These are phyloP conservation scores for Penicillium sp. DNA, from an alignment of 2,329 filamentous ascomycete species.

Conservation along the genomic window DNA sequence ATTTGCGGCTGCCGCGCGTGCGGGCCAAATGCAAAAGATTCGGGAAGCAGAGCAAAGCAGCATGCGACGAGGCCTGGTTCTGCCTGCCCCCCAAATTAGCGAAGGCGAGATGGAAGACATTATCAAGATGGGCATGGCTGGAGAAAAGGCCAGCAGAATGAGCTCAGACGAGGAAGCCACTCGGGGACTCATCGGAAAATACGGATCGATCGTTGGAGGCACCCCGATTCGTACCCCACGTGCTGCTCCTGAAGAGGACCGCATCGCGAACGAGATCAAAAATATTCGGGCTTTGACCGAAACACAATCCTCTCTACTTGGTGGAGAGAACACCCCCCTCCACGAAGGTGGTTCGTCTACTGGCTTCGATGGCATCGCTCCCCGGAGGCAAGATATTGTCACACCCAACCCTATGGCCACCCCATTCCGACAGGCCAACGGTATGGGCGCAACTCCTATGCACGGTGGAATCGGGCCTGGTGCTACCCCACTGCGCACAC, in stretches of 20 bases:
- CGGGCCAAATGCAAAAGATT: conserved; percentile 90
- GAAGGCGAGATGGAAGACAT: conserved; percentile 95
- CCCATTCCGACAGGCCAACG: conserved; percentile 69
- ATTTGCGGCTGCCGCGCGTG: conserved; percentile 84
- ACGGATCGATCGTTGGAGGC: conserved; percentile 74
- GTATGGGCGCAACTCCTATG: conserved; percentile 66
- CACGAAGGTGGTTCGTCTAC: conserved; percentile 80
- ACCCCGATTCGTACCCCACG: conserved; percentile 91
- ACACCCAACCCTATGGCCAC: conserved; percentile 96
- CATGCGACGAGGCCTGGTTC: conserved; percentile 78
- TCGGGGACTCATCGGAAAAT: conserved; percentile 82
- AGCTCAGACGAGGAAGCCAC: conserved; percentile 82
- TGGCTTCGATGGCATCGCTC: conserved; percentile 82
- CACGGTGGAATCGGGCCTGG: conserved; percentile 63
- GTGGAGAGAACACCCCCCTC: conserved; percentile 89
- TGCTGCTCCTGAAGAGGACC: conserved; percentile 89
- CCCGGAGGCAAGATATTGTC: conserved; percentile 76
- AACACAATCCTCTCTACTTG: conserved; percentile 88
- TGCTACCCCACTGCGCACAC: conserved; percentile 83
- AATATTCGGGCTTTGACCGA: conserved; percentile 92
- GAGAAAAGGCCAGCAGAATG: conserved; percentile 76
- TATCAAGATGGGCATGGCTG: conserved; percentile 96
- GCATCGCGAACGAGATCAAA: conserved; percentile 92
- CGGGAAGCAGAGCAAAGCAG: conserved; percentile 96
- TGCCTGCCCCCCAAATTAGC: conserved; percentile 88